Evolutionary conservation across 2,329 filamentous ascomycete species (phyloP).

Genomic region (Colletotrichum orbiculare): DNA sequence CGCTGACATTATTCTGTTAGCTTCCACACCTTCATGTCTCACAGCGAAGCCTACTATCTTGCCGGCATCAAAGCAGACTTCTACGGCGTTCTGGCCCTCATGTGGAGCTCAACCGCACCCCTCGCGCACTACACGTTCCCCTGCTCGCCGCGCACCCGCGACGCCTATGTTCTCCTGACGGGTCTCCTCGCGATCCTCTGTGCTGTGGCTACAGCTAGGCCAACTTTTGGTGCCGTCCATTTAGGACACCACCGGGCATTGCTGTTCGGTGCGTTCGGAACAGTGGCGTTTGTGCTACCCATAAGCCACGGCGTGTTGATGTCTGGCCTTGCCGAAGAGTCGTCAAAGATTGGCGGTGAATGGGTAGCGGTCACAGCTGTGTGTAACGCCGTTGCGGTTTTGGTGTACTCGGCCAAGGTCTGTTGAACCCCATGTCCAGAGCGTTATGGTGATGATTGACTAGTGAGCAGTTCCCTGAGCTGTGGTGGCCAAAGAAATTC

Average conservation of each 20-base stretch:
- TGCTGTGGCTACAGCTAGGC: constrained; percentile 39
- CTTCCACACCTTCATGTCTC: constrained; percentile 68
- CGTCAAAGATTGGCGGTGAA: constrained; percentile 16
- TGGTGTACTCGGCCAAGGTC: constrained; percentile 33
- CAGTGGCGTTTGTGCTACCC: constrained; percentile 24
- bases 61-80: constrained; percentile 71
- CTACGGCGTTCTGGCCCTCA: constrained; percentile 69
- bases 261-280: constrained; percentile 27
- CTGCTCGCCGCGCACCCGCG: constrained; percentile 46
- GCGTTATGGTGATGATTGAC: background rate
- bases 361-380: constrained; percentile 28
- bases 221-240: constrained; percentile 29
- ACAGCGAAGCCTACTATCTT: constrained; percentile 59
- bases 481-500: constrained; percentile 54
- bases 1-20: constrained; percentile 41
- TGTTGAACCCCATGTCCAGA: too few relatives aligned
- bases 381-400: constrained; percentile 25
- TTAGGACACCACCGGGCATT: constrained; percentile 32
- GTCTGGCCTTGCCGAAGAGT: constrained; percentile 8
- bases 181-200: constrained; percentile 49
- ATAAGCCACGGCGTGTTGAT: constrained; percentile 21
- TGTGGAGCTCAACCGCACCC: constrained; percentile 71
- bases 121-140: constrained; percentile 66
- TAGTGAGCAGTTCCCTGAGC: constrained; percentile 52
- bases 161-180: constrained; percentile 50